Conservation (phyloP, 2,329 filamentous ascomycete species). For the Venturia oleaginea region DNA sequence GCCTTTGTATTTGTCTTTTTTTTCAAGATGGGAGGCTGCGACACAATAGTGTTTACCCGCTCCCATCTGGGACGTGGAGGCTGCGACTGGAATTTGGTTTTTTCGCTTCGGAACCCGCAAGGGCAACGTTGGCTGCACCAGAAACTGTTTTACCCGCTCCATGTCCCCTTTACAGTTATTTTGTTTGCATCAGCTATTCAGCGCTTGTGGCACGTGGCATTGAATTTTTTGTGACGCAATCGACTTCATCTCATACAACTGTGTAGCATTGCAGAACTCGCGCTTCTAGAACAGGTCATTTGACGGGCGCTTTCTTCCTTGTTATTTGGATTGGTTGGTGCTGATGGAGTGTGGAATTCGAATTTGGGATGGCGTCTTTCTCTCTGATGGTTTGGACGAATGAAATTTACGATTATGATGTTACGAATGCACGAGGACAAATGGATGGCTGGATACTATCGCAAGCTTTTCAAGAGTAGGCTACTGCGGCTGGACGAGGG, state of each 20-base stretch:
- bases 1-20: not conserved
- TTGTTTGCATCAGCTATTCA: not conserved
- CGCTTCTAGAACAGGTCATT: not conserved
- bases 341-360: not conserved
- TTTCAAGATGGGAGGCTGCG: constrained; percentile 3
- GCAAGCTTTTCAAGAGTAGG: not conserved
- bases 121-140: not conserved
- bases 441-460: not conserved
- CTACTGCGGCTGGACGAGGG: not conserved
- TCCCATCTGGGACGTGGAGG: constrained; percentile 1
- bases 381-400: not conserved
- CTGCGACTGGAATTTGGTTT: constrained; percentile 2
- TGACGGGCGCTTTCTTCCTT: not conserved
- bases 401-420: not conserved
- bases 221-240: not conserved
- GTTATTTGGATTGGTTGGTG: too few relatives aligned
- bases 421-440: not conserved
- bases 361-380: not conserved
- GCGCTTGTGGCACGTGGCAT: not conserved
- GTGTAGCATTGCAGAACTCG: not conserved
- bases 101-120: not conserved
- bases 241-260: not conserved
- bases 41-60: not conserved
- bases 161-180: not conserved
- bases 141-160: not conserved